Conservation (phyloP, 306 rosid species). For the Echinosophora koreensis region DNA sequence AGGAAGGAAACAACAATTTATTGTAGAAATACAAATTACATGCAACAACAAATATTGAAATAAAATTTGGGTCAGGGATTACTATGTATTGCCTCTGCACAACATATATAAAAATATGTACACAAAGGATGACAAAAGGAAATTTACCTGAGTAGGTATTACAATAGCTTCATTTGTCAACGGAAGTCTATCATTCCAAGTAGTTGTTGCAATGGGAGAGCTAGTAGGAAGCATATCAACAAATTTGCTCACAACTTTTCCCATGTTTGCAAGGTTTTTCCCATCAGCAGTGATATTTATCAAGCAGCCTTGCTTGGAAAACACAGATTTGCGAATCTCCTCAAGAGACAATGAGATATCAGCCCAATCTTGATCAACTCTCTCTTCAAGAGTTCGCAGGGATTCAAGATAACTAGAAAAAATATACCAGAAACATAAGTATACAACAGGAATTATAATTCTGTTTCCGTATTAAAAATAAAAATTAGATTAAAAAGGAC, state of each 20-base stretch:
- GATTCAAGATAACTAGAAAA: slow-evolving; percentile 84
- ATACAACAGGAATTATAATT: slow-evolving; percentile 32
- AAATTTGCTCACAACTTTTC: slow-evolving; percentile 73
- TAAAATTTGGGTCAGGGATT: neutral
- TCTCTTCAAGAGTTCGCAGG: slow-evolving; percentile 83
- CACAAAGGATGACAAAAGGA: slow-evolving; percentile 38
- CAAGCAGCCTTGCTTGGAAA: slow-evolving; percentile 81
- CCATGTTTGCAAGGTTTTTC: slow-evolving; percentile 63
- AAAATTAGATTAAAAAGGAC: slow-evolving; percentile 26
- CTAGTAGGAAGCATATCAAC: slow-evolving; percentile 77
- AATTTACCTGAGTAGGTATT: slow-evolving; percentile 87
- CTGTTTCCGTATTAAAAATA: slow-evolving; percentile 12
- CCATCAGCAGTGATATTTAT: slow-evolving; percentile 85
- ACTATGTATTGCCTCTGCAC: slow-evolving; percentile 1
- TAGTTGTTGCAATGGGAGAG: slow-evolving; percentile 58
- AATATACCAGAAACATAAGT: slow-evolving; percentile 39
- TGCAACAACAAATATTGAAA: slow-evolving; percentile 1
- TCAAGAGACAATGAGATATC: slow-evolving; percentile 86
- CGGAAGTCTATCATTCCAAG: slow-evolving; percentile 72
- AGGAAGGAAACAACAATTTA: slow-evolving; percentile 46
- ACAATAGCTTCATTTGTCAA: slow-evolving; percentile 86
- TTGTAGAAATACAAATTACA: slow-evolving; percentile 18
- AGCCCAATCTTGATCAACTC: slow-evolving; percentile 89
- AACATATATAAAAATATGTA: slow-evolving; percentile 22
- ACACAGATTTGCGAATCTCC: slow-evolving; percentile 82